Percentiles rank a stretch among this genome's conserved stretches.
phyloP scores from a whole-genome alignment of 257 asterid species.

The Gentiana dahurica region DNA sequence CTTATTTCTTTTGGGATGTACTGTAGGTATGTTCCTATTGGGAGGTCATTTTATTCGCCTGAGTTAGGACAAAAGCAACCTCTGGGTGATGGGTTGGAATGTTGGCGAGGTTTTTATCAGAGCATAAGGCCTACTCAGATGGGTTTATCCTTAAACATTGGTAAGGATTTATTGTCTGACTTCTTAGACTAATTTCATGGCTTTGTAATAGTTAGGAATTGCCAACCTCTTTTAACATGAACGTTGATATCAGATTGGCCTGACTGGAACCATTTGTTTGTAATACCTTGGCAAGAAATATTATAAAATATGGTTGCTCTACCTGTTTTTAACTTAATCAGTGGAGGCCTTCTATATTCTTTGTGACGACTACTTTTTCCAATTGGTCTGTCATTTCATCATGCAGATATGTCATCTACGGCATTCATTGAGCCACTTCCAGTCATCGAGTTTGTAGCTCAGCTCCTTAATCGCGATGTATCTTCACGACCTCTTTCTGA shows the following conservation, averaged over 20 bases:
- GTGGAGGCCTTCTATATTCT: background rate
- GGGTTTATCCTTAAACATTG: conserved; percentile 89
- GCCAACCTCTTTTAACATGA: too few species aligned
- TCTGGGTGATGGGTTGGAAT: conserved; percentile 87
- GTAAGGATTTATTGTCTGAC: conserved; percentile 17
- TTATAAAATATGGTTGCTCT: background rate
- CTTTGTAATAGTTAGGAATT: background rate
- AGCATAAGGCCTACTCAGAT: conserved; percentile 97
- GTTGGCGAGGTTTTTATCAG: conserved; percentile 98
- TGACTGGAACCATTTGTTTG: background rate
- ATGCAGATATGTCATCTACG: conserved; percentile 94
- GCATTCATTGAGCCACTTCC: conserved; percentile 96
- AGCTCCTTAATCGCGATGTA: conserved; percentile 77
- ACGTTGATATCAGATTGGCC: background rate
- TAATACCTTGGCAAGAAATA: background rate
- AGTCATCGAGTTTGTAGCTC: conserved; percentile 72
- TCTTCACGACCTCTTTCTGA: conserved; percentile 72
- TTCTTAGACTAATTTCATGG: background rate
- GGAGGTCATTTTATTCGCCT: conserved; percentile 83
- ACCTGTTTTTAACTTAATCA: too few species aligned
- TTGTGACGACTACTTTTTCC: background rate
- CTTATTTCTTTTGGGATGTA: conserved; percentile 2
- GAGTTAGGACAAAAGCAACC: conserved; percentile 70
- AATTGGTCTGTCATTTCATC: background rate
- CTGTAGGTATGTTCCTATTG: conserved; percentile 62